A percentile compares a stretch with the other conserved stretches of the same genome.
Evolutionary conservation across 2,329 filamentous ascomycete species (phyloP).

Genomic region (Verticillium klebahnii): DNA sequence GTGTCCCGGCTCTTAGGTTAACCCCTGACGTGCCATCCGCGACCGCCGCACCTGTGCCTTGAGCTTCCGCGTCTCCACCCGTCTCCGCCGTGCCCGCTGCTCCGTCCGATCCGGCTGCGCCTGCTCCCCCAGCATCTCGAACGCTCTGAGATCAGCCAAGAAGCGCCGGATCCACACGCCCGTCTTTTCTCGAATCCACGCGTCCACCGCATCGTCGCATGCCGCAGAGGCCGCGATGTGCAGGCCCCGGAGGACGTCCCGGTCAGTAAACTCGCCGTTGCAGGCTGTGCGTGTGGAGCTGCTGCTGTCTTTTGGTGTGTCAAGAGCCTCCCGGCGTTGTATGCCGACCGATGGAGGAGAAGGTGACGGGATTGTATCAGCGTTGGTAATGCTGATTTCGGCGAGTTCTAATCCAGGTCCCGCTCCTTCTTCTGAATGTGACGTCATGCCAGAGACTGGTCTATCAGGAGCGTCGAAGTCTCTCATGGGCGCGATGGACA

Average conservation of each 20-base stretch:
- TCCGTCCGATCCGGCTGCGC: constrained; percentile 15
- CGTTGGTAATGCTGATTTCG: not conserved
- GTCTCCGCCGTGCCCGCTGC: constrained; percentile 21
- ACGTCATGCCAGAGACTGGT: not conserved
- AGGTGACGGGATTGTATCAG: not conserved
- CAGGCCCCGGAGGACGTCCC: constrained; percentile 49
- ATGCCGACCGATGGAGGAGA: not conserved
- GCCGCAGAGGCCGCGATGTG: constrained; percentile 52
- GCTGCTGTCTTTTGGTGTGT: not conserved
- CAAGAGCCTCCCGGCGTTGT: not conserved
- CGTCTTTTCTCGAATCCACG: constrained; percentile 44
- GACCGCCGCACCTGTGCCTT: constrained; percentile 31
- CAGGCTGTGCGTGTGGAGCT: not conserved
- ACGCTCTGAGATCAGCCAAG: constrained; percentile 46
- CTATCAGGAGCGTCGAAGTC: not conserved
- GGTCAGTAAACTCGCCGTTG: constrained; percentile 30
- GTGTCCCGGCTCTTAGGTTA: not conserved
- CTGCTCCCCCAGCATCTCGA: constrained; percentile 40
- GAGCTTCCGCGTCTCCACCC: constrained; percentile 26
- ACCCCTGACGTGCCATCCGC: not conserved
- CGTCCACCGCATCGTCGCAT: constrained; percentile 49
- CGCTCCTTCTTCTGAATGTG: not conserved
- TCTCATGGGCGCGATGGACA: not conserved
- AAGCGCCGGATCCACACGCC: constrained; percentile 50
- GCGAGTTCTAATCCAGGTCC: not conserved